Evolutionary conservation across 2,329 filamentous ascomycete species (phyloP), one percentile per base, ranked within the genome.

Genomic region (Colletotrichum sp.): DNA sequence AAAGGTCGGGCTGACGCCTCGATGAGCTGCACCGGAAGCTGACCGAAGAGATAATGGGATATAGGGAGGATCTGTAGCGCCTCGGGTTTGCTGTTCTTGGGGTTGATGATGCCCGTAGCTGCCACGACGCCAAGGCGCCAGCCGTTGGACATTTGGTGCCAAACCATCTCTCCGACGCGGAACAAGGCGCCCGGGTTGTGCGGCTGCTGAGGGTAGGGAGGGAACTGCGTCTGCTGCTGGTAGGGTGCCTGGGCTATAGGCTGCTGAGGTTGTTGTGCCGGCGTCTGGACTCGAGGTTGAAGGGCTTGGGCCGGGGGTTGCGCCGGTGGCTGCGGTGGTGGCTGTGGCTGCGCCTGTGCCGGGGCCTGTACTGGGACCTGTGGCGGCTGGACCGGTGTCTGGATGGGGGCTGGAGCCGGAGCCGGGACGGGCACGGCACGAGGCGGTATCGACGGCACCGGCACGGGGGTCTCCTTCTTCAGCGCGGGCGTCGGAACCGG

Each of bases 101-200:
- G 81, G 64, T 81, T 79, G 11, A 80, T 79, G 6, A 77, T 80
- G n/a, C 77, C 79, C 16, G 82, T 82, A 77, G 80, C 74, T 39
- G 83, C 77, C 73, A 90, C 84, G 66, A 90, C 81, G 7, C 88
- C 88, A 1, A 90, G 82, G 39, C 88, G 86, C 87, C 88, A 90
- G 1, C 86, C 86, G 27, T 82, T 84, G 8, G 84, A 83, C 28
- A 87, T 87, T 77, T 87, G 85, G 73, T 85, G 90, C 88, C 88
- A 90, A 8, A 90, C 87, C 19, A 89, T 81, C 77, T 90, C 88
- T 52, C 88, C 88, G 2, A 83, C 81, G 68, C 88, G 85, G 77
- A 89, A 90, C 11, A 90, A 82, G 78, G 73, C 81, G 78, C 63
- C n/a, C 5, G 73, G 69, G 74, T 75, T 32, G 39, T 67, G 55